phyloP scores from a whole-genome alignment of 2,329 filamentous ascomycete genomes.

The Calonectria honghensis region DNA sequence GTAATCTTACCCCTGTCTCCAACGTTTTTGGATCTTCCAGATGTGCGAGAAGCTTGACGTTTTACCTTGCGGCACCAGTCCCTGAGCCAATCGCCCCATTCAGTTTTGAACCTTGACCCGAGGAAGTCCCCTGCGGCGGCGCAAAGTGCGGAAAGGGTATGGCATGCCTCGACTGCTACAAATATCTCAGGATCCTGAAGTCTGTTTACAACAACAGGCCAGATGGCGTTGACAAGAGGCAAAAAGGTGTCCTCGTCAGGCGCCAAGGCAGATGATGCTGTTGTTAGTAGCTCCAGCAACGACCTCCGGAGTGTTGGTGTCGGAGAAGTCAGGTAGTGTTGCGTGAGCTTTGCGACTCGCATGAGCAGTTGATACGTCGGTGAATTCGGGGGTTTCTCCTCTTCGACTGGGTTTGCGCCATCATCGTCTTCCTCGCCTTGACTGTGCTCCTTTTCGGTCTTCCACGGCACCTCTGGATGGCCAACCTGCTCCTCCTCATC shows the following conservation, averaged over 20 bases:
- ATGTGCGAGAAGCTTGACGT: conserved; percentile 58
- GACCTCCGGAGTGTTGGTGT: conserved; percentile 86
- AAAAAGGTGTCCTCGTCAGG: conserved; percentile 88
- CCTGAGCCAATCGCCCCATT: conserved; percentile 78
- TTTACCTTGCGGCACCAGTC: conserved; percentile 69
- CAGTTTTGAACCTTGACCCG: conserved; percentile 81
- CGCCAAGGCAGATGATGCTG: conserved; percentile 82
- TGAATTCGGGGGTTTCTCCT: conserved; percentile 79
- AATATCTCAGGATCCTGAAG: conserved; percentile 80
- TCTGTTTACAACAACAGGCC: conserved; percentile 86
- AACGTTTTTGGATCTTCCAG: conserved; percentile 39
- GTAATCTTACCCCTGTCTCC: conserved; percentile 48
- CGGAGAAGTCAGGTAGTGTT: conserved; percentile 92
- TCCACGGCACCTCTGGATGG: conserved; percentile 62
- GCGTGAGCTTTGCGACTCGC: conserved; percentile 87
- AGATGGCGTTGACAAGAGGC: conserved; percentile 91
- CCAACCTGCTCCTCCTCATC: conserved; percentile 60
- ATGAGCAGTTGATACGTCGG: conserved; percentile 88
- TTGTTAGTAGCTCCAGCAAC: conserved; percentile 84
- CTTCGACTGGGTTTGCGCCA: conserved; percentile 59
- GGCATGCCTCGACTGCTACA: conserved; percentile 81
- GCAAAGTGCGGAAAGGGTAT: conserved; percentile 82
- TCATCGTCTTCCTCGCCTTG: conserved; percentile 60
- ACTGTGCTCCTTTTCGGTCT: conserved; percentile 59
- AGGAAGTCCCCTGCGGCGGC: conserved; percentile 87